These are phyloP conservation scores for Plectosphaerella plurivora DNA, from an alignment of 2,329 filamentous ascomycete genomes.

Conservation along the genomic window DNA sequence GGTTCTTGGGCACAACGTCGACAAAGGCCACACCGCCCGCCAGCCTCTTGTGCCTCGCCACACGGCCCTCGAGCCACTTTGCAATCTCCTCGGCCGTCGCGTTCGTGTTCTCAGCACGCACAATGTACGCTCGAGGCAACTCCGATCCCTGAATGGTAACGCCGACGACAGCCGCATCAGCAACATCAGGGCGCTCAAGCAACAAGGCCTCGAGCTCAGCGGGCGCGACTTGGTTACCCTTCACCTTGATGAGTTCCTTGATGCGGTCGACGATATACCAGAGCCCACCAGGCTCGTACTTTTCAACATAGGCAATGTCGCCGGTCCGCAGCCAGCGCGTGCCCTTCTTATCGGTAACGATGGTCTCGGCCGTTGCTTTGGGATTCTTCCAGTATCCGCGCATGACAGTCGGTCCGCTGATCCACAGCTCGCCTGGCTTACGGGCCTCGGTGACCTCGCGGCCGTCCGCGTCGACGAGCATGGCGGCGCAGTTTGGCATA, in stretches of 20 bases:
- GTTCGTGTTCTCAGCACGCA: constrained; percentile 36
- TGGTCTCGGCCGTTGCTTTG: constrained; percentile 59
- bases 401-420: constrained; percentile 69
- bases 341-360: constrained; percentile 39
- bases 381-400: constrained; percentile 73
- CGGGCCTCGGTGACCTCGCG: constrained; percentile 44
- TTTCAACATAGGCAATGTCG: constrained; percentile 65
- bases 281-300: constrained; percentile 44
- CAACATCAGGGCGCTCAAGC: constrained; percentile 37
- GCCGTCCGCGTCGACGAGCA: constrained; percentile 57
- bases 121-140: constrained; percentile 59
- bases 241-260: constrained; percentile 62
- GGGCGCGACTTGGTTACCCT: constrained; percentile 55
- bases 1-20: constrained; percentile 56
- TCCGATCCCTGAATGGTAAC: constrained; percentile 52
- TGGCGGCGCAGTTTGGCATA: constrained; percentile 63
- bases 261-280: constrained; percentile 68
- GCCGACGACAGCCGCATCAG: constrained; percentile 63
- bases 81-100: constrained; percentile 53
- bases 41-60: constrained; percentile 62
- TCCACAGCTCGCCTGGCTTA: constrained; percentile 67
- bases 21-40: constrained; percentile 66
- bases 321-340: constrained; percentile 70
- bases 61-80: constrained; percentile 59
- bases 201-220: constrained; percentile 40